Evolutionary conservation across 2,329 filamentous ascomycete species (phyloP), one percentile per base, ranked within the genome.

Genomic region (Pseudocercospora pini-densiflorae): DNA sequence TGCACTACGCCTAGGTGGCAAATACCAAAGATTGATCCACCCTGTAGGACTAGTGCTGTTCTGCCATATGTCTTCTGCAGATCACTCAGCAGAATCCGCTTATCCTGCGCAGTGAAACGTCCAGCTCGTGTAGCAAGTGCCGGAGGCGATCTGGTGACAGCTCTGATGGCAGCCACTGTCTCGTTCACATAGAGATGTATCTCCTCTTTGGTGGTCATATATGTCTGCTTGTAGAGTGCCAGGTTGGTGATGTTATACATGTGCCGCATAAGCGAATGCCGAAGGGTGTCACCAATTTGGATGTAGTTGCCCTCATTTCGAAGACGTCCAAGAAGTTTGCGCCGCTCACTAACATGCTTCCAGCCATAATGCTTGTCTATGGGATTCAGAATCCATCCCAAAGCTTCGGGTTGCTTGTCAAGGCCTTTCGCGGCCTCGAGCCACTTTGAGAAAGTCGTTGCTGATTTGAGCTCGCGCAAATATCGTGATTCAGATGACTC

Each of bases 121-220:
- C 68, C 67, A 40, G 45, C 64, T 21, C 63, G 59, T 29, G 67
- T 66, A n/a, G 60, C 61, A 63, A 68, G 53, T 10, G 65, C 64
- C 0, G 87, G 90, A 21, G 90, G 88, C 61, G 92, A 84, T 21
- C 82, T 81, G 40, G 89, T 89, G 36, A 97, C 89, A 75, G 94
- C 90, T 67, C 92, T 88, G 62, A 97, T 89, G 1, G 92, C 90
- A 66, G 92, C 87, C 14, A 91, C 91, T 43, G 97, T 90, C 76
- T 95, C 90, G 0, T 90, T 89, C 68, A 97, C 90, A 76, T 97
- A 97, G 78, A 97, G 92, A 76, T 97, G 93, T 68, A 97, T 96
- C 57, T 97, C 82, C 62, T 92, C 88, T 78, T 97, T 97, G 1
- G 94, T 97, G n/a, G 93, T 93, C 1, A 91, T 90, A 76, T 96